Base-by-base conservation (phyloP, 1,139 yeast species). In the Ogataea hybrid region DNA sequence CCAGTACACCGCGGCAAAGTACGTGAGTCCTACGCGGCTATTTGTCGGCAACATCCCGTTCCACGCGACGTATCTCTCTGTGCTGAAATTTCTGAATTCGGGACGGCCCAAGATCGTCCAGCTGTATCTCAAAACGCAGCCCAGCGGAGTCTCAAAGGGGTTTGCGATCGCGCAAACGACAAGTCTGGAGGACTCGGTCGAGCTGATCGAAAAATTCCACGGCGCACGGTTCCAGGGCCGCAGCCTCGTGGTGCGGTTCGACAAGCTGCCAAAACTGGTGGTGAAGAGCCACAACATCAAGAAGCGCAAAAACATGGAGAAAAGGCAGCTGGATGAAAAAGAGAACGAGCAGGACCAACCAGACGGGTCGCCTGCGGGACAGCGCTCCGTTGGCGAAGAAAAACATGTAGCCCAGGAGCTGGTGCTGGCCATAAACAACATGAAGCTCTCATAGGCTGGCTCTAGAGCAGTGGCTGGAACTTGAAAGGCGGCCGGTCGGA, bases 131-230 rank as follows among this genome's bases (percentile, higher is more conserved):
- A 78, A 78, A 16, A 66, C 67, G 53, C 76, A 71, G 45, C 54
- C 52, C 14, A 67, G 65, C 35, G 75, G 75, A 18, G 58, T 58
- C 44, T 62, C 73, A 25, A 71, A 80, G 52, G 89, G 90, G 4
- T 81, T 77, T 64, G 89, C 87, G 1, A 75, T 82, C 27, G 85
- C 81, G 1, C 69, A 76, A 8, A 80, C 82, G 22, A 70, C 68
- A 10, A 61, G 73, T 40, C 64, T 64, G 36, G 67, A 65, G 21
- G 75, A 74, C n/a, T 79, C 85, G 10, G 70, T 69, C 21, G 63
- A 63, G 40, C 68, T 82, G 6, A 79, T 82, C 33, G 59, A 64
- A 40, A 49, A 58, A 43, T 76, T 80, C 54, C 74, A 82, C 54
- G 74, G 75, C 25, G 57, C 61, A 5, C 69, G 62, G 21, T 79